Conservation (phyloP, 371 early-diverging fungal species). For the Saksenaea vasiformis region DNA sequence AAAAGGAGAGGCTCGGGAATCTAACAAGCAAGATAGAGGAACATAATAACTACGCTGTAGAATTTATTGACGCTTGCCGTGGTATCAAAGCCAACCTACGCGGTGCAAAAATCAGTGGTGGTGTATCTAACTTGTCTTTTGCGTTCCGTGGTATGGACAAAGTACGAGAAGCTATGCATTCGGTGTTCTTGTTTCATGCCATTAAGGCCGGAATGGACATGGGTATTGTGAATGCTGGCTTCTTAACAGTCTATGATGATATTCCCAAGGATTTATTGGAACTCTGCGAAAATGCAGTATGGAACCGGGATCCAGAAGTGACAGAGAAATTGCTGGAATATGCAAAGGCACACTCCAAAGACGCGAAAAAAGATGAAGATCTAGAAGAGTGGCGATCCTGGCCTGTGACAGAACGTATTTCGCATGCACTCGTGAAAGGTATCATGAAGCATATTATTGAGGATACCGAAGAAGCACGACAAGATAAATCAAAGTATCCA, state of each 20-base stretch:
- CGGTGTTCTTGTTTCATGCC: slow-evolving; percentile 91
- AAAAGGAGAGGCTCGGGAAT: background rate
- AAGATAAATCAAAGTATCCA: slow-evolving; percentile 66
- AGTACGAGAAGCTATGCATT: slow-evolving; percentile 93
- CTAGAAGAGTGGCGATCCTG: slow-evolving; percentile 85
- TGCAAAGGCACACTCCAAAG: slow-evolving; percentile 83
- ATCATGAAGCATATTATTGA: slow-evolving; percentile 89
- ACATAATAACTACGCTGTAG: slow-evolving; percentile 94
- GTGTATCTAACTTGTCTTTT: slow-evolving; percentile 94
- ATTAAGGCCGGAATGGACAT: slow-evolving; percentile 93
- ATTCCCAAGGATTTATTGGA: slow-evolving; percentile 89
- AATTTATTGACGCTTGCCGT: slow-evolving; percentile 81
- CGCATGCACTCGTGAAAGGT: slow-evolving; percentile 88
- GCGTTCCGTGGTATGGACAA: slow-evolving; percentile 93
- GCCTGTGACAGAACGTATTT: slow-evolving; percentile 76
- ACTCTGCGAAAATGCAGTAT: slow-evolving; percentile 90
- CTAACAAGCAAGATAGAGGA: slow-evolving; percentile 58
- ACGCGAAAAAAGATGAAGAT: slow-evolving; percentile 70
- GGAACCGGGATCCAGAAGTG: slow-evolving; percentile 88
- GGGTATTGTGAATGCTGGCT: slow-evolving; percentile 96
- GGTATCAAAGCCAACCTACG: slow-evolving; percentile 79
- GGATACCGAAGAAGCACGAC: slow-evolving; percentile 92
- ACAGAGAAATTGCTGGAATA: slow-evolving; percentile 90
- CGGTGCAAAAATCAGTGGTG: slow-evolving; percentile 90
- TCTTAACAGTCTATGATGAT: slow-evolving; percentile 92